Conservation (phyloP, 768 basidiomycete species). For the Leccinum incarnatum region DNA sequence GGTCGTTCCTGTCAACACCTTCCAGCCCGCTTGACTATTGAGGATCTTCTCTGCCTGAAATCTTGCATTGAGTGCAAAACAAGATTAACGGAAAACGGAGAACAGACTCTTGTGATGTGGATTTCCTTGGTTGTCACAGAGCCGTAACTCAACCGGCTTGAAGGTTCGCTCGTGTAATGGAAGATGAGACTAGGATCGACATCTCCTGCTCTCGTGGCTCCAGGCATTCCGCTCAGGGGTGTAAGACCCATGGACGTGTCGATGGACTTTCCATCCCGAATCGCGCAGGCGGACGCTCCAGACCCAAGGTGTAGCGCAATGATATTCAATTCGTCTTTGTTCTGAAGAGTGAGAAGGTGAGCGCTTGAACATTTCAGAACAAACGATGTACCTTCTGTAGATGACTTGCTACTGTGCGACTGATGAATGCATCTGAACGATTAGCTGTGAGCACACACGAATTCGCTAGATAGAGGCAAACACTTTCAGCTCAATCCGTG, state of each 20-base stretch:
- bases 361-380: not conserved
- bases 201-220: slow-evolving; percentile 80
- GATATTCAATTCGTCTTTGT: slow-evolving; percentile 55
- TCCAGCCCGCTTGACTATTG: slow-evolving; percentile 76
- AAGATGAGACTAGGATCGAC: slow-evolving; percentile 88
- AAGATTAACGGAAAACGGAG: not conserved
- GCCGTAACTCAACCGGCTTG: slow-evolving; percentile 50
- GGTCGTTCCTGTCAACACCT: slow-evolving; percentile 73
- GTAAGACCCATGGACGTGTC: slow-evolving; percentile 92
- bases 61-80: slow-evolving; percentile 1
- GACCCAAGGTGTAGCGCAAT: slow-evolving; percentile 87
- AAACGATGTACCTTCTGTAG: slow-evolving; percentile 47
- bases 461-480: not conserved
- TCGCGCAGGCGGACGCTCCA: slow-evolving; percentile 82
- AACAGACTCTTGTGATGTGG: slow-evolving; percentile 49
- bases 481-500: slow-evolving; percentile 74
- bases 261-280: slow-evolving; percentile 67
- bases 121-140: slow-evolving; percentile 44
- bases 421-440: slow-evolving; percentile 60
- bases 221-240: slow-evolving; percentile 83
- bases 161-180: slow-evolving; percentile 61
- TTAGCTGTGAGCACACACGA: not conserved
- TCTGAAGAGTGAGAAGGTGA: slow-evolving; percentile 25
- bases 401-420: slow-evolving; percentile 55
- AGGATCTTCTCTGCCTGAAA: slow-evolving; percentile 68